phyloP scores from a whole-genome alignment of 495 filamentous ascomycete species.

The Neurospora pannonica region DNA sequence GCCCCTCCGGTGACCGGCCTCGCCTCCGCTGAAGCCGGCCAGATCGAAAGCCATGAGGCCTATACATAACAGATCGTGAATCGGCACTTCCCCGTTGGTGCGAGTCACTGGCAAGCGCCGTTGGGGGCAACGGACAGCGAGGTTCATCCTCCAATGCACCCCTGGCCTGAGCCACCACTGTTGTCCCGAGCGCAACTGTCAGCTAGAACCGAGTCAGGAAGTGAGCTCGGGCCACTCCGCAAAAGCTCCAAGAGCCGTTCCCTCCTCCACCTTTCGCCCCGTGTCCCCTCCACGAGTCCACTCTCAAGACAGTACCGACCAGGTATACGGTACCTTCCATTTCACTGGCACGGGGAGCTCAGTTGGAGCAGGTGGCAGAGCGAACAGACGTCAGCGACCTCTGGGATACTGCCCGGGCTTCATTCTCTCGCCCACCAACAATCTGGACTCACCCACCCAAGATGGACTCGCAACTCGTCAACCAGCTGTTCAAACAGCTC shows the following conservation, averaged over 20 bases:
- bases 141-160: background rate
- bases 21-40: background rate
- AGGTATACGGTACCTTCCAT: background rate
- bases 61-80: background rate
- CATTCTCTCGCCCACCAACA: background rate
- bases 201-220: background rate
- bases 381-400: background rate
- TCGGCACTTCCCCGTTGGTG: background rate
- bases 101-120: background rate
- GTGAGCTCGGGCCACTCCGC: background rate
- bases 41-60: background rate
- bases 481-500: constrained; percentile 72
- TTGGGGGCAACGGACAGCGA: background rate
- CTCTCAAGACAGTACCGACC: background rate
- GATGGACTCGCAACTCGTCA: constrained; percentile 80
- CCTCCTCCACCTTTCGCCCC: background rate
- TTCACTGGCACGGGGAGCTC: background rate
- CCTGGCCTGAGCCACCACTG: background rate
- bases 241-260: background rate
- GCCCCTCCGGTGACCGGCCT: background rate
- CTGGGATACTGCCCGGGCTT: background rate
- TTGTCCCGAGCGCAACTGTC: background rate
- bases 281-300: background rate
- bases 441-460: background rate
- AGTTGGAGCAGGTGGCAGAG: background rate